Conservation (phyloP, 2,329 filamentous ascomycete species). For the Phaeophleospora eucalypticola region DNA sequence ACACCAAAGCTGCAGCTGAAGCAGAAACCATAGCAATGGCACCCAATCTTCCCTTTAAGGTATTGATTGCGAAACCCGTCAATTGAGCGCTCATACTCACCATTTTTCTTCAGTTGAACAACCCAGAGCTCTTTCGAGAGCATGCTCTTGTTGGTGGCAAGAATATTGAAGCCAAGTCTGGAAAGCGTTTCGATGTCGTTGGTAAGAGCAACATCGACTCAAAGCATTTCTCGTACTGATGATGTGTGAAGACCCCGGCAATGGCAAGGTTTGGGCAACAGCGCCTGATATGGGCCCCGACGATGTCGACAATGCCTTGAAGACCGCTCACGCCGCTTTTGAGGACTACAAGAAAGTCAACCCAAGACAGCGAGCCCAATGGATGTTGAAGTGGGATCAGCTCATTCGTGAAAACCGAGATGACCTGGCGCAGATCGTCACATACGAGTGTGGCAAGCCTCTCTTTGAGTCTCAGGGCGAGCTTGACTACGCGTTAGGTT, state of each 20-base stretch:
- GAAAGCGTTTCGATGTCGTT: constrained; percentile 55
- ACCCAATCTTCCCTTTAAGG: constrained; percentile 43
- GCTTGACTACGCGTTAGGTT: constrained; percentile 51
- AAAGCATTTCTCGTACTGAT: too few species aligned
- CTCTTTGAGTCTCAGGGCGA: constrained; percentile 50
- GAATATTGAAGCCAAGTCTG: constrained; percentile 54
- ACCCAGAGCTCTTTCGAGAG: constrained; percentile 52
- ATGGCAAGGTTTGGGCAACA: constrained; percentile 46
- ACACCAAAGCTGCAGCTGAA: constrained; percentile 4
- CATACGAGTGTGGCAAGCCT: constrained; percentile 56
- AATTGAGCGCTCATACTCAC: constrained; percentile 1
- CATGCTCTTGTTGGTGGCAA: constrained; percentile 52
- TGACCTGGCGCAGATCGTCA: constrained; percentile 60
- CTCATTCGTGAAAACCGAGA: constrained; percentile 60
- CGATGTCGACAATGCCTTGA: constrained; percentile 59
- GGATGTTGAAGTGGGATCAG: constrained; percentile 61
- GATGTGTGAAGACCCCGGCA: constrained; percentile 46
- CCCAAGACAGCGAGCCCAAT: constrained; percentile 58
- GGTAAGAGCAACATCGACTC: too few species aligned
- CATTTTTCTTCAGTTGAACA: constrained; percentile 46
- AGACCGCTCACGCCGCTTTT: constrained; percentile 59
- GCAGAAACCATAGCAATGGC: constrained; percentile 25
- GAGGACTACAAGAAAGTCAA: constrained; percentile 56
- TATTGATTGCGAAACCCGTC: constrained; percentile 18
- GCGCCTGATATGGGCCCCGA: constrained; percentile 49